Base-by-base conservation (phyloP, 345 rosid genomes). In the Citrus sp. region DNA sequence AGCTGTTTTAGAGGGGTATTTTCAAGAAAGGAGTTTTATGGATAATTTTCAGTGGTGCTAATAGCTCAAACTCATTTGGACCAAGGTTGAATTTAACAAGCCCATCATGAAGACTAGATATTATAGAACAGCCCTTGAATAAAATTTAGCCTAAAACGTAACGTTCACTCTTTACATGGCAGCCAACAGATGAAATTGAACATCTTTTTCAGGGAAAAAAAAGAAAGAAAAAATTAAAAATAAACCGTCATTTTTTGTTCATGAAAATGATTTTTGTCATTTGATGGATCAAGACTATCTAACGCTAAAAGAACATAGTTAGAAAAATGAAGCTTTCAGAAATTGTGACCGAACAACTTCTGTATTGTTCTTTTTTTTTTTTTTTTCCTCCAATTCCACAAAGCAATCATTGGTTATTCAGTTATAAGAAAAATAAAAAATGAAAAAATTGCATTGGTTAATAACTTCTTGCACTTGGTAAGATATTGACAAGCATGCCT, bases 11-110 rank as follows among this genome's bases (percentile, higher is more conserved):
- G 5, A 3, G 18, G 16, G 51, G 18, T 25, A 25, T 46, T 46
- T 46, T 46, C 16, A 3, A 3, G 5, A 46, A 46, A 46, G 16
- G 1, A 18, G 51, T 0, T 1, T 46, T 46, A 46, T 1, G 5
- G 0, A 46, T 46, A 12, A 1, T 12, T 10, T 3, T 13, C 1
- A 1, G 1, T 3, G 1, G 51, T 46, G 51, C 0, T 12, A 12
- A 46, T 46, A 12, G 1, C 51, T 46, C 4, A 12, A 46, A 46
- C 51, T 10, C 6, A 9, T 32, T 71, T 71, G 25, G 42, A 30
- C 62, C 62, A 19, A 16, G 19, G 4, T 49, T 21, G 61, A 8
- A 2, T 16, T 2, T 13, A 27, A 51, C 2, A 19, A 6, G 37
- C 37, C n/a, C 10, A 64, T 4, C 38, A 30, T 30, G 0, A 49